Evolutionary conservation across 192 early-diverging fungal species (phyloP).

Genomic region (Coemansia sp.): DNA sequence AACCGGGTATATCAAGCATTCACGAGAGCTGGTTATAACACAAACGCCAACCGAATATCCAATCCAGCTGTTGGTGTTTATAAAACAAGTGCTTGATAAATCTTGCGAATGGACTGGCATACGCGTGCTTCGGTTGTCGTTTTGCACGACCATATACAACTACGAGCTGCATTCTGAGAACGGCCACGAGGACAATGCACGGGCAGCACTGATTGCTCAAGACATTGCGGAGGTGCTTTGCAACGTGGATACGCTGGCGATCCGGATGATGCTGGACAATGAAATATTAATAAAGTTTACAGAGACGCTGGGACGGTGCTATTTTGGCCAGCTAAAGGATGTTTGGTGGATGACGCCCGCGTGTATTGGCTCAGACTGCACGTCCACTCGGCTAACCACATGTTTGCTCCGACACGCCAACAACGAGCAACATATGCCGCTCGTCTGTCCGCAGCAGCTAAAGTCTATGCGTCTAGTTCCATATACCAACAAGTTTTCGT

Average conservation of each 20-base stretch:
- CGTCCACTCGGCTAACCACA: background rate
- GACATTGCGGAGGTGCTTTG: background rate
- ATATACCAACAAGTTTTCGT: background rate
- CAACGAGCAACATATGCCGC: background rate
- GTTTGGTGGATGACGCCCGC: background rate
- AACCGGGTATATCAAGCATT: background rate
- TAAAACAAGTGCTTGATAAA: background rate
- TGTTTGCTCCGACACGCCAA: background rate
- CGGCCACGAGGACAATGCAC: background rate
- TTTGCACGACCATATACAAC: background rate
- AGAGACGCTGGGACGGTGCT: background rate
- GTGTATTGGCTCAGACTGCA: background rate
- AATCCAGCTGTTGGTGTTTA: background rate
- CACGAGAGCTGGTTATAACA: background rate
- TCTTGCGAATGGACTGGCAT: background rate
- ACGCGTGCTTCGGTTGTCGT: background rate
- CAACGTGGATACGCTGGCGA: background rate
- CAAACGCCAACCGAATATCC: background rate
- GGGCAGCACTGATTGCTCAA: background rate
- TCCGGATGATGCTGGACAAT: background rate
- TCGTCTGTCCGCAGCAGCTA: background rate
- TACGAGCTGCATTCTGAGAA: background rate
- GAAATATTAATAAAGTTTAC: background rate
- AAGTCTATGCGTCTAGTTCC: background rate
- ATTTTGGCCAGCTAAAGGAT: conserved; percentile 3